Base-by-base conservation (phyloP, 108 stramenopile genomes). In the Nitzschia palea region DNA sequence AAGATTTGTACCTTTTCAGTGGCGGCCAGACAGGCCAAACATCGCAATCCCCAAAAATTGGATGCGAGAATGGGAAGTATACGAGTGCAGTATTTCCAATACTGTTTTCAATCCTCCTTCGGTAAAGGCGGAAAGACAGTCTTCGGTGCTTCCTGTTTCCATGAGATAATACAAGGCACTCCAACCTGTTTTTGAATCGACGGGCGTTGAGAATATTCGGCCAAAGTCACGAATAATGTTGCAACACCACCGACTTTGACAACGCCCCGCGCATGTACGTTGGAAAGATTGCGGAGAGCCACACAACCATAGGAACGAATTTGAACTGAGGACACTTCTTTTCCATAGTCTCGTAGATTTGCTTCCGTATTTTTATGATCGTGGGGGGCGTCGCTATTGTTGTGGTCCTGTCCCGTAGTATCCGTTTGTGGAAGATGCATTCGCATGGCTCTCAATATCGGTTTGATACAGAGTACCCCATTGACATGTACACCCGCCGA, bases 111-210 rank as follows among this genome's bases (percentile, higher is more conserved):
- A 18, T 18, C 47, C 47, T 18, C 47, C 47, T 48, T 48, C 47
- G 9, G 47, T 48, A 10, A 8, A 10, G 4, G 22, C 9, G n/a
- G 47, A 48, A 12, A 48, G 9, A 48, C 9, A 18, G 22, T n/a
- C n/a, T n/a, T n/a, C n/a, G n/a, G n/a, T n/a, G n/a, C n/a, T n/a
- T n/a, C n/a, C n/a, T n/a, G n/a, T n/a, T n/a, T n/a, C n/a, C 18
- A 48, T 20, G 4, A 48, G 4, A 5, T 4, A 8, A 48, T 48
- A 48, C 17, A 48, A 18, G 18, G 47, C 47, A n/a, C 47, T 20
- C 47, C 47, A 48, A 18, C 47, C 22, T 48, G 47, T 48, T 48
- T 20, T 48, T 48, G 47, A 48, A 48, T 48, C 18, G 47, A 12
- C 4, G 47, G 47, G 15, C 47, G 47, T 20, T 10, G 4, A 12